Evolutionary conservation across 75 land plant species (phyloP), one percentile per base, ranked within the genome.

Genomic region (Isoetes taiwanensis): DNA sequence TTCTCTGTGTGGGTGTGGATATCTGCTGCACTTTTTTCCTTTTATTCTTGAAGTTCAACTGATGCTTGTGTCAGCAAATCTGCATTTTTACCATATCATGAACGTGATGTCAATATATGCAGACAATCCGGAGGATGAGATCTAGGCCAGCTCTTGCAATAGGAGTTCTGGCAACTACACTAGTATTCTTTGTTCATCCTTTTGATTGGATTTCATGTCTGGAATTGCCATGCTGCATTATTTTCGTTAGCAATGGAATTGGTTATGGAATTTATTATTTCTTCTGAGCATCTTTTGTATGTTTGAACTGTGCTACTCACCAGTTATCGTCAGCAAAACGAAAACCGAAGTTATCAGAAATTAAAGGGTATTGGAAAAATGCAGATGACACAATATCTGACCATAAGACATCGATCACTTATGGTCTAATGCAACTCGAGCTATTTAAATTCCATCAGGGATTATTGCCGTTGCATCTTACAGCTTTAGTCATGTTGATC

Each of bases 171-270:
- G 63, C 90, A 29, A 41, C 65, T 63, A 52, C 64, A 12, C 61
- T 88, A 54, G 79, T 79, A 26, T 73, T 72, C 61, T 69, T 88
- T 66, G 75, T 93, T 70, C 98, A 93, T 78, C 98, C 98, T 34
- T 78, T 82, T 8, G 53, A 87, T 28, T 95, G 98, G 24, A 64
- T 93, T 56, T 52, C 98, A 93, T 75, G 80, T 84, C 33, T 69
- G 76, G 17, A 64, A 54, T 42, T 86, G 93, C 63, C 96, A 93
- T 58, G 34, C 43, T 71, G 78, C 90, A 40, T 74, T 93, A 20
- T 76, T 70, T 78, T 79, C 85, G 98, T 93, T 74, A 10, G 43
- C 12, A n/a, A 14, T 27, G 30, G 59, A 21, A 42, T 35, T 6
- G 17, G 24, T 37, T 8, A 34, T 56, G 35, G 30, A 21, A n/a